A percentile compares a stretch with the other conserved stretches of the same genome.
These are phyloP conservation scores for Candida verbasci DNA, from an alignment of 805 yeast genomes.

Conservation along the genomic window DNA sequence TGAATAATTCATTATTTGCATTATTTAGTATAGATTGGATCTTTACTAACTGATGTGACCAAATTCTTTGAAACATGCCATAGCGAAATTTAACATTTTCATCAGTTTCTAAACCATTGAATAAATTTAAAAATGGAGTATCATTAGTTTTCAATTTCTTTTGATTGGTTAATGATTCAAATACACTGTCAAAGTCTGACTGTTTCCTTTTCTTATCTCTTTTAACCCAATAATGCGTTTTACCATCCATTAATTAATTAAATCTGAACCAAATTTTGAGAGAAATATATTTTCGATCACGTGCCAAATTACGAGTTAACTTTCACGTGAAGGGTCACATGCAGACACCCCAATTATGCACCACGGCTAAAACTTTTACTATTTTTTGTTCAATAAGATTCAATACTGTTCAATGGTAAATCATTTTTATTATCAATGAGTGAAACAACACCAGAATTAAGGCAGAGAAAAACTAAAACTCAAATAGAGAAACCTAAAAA, in stretches of 20 bases:
- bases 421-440: too few species aligned
- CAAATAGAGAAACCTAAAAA: background rate
- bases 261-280: too few species aligned
- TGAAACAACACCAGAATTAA: constrained; percentile 1
- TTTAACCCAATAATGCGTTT: constrained; percentile 30
- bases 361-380: too few species aligned
- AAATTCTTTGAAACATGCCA: constrained; percentile 18
- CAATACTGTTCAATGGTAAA: too few species aligned
- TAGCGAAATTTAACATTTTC: constrained; percentile 20
- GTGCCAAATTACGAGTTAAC: too few species aligned
- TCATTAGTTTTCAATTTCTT: background rate
- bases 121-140: constrained; percentile 21
- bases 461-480: background rate
- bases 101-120: constrained; percentile 20
- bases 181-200: background rate
- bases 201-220: constrained; percentile 9
- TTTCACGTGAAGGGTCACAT: background rate
- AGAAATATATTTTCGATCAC: too few species aligned
- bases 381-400: too few species aligned
- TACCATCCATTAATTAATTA: too few species aligned
- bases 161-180: constrained; percentile 3
- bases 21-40: constrained; percentile 26
- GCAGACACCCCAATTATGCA: too few species aligned
- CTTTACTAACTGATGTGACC: constrained; percentile 24
- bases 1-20: constrained; percentile 29